Percentiles rank a stretch among this genome's conserved stretches.
phyloP scores from a whole-genome alignment of 2,329 filamentous ascomycete species.

The Colletotrichum sublineola region DNA sequence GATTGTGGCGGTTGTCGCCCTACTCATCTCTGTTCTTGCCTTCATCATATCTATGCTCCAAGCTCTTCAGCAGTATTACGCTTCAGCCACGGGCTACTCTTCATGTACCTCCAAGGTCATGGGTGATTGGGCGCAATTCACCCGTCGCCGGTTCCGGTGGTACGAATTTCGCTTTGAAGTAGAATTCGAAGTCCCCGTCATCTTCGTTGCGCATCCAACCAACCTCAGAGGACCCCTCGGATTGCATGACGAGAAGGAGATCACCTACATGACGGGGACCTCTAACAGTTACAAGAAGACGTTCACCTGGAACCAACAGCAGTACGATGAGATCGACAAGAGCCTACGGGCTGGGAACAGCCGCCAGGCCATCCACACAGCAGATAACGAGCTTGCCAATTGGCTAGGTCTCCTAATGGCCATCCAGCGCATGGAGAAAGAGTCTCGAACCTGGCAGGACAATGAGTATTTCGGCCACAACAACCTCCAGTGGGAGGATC shows the following conservation, averaged over 20 bases:
- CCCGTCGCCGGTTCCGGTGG: constrained; percentile 36
- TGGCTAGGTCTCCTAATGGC: constrained; percentile 39
- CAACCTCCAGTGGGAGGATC: constrained; percentile 23
- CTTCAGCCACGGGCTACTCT: constrained; percentile 33
- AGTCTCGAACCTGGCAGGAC: constrained; percentile 39
- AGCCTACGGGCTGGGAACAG: constrained; percentile 25
- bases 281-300: constrained; percentile 29
- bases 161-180: constrained; percentile 39
- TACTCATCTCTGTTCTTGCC: constrained; percentile 36
- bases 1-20: constrained; percentile 33
- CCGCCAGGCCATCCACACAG: constrained; percentile 35
- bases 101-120: constrained; percentile 33
- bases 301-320: constrained; percentile 27
- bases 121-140: constrained; percentile 33
- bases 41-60: constrained; percentile 40
- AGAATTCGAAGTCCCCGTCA: constrained; percentile 35
- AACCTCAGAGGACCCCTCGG: constrained; percentile 23
- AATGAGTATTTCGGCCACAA: constrained; percentile 26
- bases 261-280: constrained; percentile 39
- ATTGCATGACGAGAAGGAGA: constrained; percentile 18
- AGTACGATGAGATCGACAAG: constrained; percentile 20
- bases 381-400: constrained; percentile 34
- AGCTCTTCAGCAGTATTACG: constrained; percentile 36
- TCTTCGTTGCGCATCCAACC: constrained; percentile 36
- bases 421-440: constrained; percentile 37